These are phyloP conservation scores for Salix koriyanagi DNA, from an alignment of 345 rosid genomes.

Conservation along the genomic window DNA sequence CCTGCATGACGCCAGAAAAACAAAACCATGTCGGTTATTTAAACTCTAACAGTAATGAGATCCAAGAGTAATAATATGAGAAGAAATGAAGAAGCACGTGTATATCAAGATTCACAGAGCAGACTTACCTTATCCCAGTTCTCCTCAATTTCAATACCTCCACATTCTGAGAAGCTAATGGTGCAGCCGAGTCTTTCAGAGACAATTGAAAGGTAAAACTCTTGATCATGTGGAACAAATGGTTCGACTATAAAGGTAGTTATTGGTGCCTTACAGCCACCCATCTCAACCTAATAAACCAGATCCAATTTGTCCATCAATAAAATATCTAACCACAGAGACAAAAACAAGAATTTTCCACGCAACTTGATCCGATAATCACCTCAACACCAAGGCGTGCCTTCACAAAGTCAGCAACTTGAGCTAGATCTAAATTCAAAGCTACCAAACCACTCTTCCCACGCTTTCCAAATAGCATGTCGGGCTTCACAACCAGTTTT, in stretches of 20 bases:
- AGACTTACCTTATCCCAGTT: conserved; percentile 85
- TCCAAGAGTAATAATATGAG: background rate
- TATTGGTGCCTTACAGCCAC: conserved; percentile 85
- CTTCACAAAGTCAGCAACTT: conserved; percentile 93
- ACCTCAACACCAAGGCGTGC: conserved; percentile 85
- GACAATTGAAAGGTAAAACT: conserved; percentile 75
- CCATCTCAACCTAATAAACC: conserved; percentile 73
- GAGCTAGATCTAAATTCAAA: conserved; percentile 87
- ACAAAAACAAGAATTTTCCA: background rate
- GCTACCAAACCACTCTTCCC: conserved; percentile 97
- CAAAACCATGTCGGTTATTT: background rate
- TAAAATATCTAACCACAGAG: background rate
- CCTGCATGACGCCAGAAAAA: conserved; percentile 41
- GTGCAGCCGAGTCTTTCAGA: conserved; percentile 93
- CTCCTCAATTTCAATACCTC: conserved; percentile 97
- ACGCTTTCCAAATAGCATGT: conserved; percentile 94
- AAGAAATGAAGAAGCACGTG: background rate
- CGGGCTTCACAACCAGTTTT: conserved; percentile 91
- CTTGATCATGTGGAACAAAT: conserved; percentile 83
- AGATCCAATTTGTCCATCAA: conserved; percentile 6
- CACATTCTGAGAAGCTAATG: conserved; percentile 90
- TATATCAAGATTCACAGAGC: background rate
- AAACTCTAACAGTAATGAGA: background rate
- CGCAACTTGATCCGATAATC: conserved; percentile 7
- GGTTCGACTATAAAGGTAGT: conserved; percentile 95